A percentile compares a stretch with the other conserved stretches of the same genome.
These are phyloP conservation scores for Xenoacremonium recifei DNA, from an alignment of 2,329 filamentous ascomycete genomes.

Conservation along the genomic window DNA sequence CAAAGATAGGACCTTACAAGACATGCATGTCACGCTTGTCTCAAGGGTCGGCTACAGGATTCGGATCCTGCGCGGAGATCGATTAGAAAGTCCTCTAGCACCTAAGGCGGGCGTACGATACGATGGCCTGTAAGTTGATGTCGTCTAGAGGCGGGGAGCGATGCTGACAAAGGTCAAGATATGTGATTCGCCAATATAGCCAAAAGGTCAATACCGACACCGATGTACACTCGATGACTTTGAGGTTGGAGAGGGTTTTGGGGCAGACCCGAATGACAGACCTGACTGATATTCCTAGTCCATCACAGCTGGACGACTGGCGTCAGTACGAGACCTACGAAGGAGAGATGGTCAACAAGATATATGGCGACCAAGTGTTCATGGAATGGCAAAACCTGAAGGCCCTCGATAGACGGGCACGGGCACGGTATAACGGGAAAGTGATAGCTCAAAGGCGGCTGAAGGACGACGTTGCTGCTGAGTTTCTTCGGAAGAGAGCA, in stretches of 20 bases:
- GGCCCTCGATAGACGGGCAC: slow-evolving; percentile 27
- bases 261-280: slow-evolving; percentile 42
- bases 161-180: slow-evolving; percentile 34
- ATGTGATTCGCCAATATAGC: slow-evolving; percentile 48
- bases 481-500: no score
- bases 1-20: slow-evolving; percentile 39
- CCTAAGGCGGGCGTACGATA: slow-evolving; percentile 54
- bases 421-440: slow-evolving; percentile 21
- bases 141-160: not conserved
- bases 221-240: slow-evolving; percentile 41
- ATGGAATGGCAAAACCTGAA: slow-evolving; percentile 40
- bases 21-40: slow-evolving; percentile 50
- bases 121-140: slow-evolving; percentile 51
- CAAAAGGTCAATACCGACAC: slow-evolving; percentile 25
- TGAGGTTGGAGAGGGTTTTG: slow-evolving; percentile 45
- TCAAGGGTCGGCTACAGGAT: slow-evolving; percentile 48
- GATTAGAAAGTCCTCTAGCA: slow-evolving; percentile 49
- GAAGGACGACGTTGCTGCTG: no score
- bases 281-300: slow-evolving; percentile 45
- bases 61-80: slow-evolving; percentile 51
- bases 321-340: slow-evolving; percentile 47
- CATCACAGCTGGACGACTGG: slow-evolving; percentile 59
- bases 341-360: slow-evolving; percentile 39
- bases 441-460: no score
- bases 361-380: slow-evolving; percentile 38